phyloP scores from a whole-genome alignment of 2,329 filamentous ascomycete species.

The Fusarium sororula region DNA sequence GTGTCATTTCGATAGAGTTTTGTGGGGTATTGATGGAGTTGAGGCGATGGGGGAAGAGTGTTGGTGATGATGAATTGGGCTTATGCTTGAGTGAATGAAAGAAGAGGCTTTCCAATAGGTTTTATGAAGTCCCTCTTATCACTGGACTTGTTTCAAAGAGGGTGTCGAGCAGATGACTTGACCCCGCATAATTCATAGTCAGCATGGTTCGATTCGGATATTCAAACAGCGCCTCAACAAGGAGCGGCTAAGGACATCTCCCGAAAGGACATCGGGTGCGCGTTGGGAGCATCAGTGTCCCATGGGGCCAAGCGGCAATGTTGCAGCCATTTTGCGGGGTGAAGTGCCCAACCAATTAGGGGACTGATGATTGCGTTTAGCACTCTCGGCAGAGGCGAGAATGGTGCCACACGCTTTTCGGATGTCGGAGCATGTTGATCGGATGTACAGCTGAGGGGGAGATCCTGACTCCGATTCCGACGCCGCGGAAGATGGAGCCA shows the following conservation, averaged over 20 bases:
- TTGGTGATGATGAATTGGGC: neutral
- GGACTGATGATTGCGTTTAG: conserved; percentile 20
- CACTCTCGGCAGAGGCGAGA: conserved; percentile 8
- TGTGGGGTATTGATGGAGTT: neutral
- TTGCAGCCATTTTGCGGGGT: conserved; percentile 22
- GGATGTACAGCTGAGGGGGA: conserved; percentile 2
- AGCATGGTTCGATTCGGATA: conserved; percentile 26
- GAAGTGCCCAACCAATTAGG: conserved; percentile 1
- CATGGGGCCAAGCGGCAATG: conserved; percentile 1
- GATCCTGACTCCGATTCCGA: conserved; percentile 26
- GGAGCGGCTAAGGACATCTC: conserved; percentile 25
- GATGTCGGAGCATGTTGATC: conserved; percentile 20
- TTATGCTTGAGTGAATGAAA: neutral
- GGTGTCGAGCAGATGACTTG: conserved; percentile 11
- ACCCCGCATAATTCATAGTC: conserved; percentile 29
- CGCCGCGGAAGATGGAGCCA: neutral
- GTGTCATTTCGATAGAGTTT: conserved; percentile 46
- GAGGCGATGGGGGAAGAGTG: neutral
- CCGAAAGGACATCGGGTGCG: conserved; percentile 15
- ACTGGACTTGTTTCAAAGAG: neutral
- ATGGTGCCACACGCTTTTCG: conserved; percentile 6
- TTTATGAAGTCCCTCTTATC: conserved; percentile 16
- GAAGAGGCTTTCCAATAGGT: neutral
- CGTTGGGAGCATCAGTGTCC: neutral
- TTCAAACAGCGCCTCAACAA: neutral